phyloP scores from a whole-genome alignment of 805 yeast genomes.

The Wickerhamomyces chambardii region DNA sequence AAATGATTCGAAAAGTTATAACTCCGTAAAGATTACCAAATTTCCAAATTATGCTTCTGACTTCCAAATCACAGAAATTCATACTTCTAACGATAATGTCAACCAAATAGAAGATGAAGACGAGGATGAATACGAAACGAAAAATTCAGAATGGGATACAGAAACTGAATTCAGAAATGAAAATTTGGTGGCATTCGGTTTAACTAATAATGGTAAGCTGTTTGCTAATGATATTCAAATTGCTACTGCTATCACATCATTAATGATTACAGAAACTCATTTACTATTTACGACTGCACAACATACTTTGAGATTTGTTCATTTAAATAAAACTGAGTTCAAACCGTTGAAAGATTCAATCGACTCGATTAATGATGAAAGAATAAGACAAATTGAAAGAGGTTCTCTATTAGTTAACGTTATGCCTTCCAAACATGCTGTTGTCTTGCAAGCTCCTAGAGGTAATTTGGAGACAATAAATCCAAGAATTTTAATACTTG shows the following conservation, averaged over 20 bases:
- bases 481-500: slow-evolving; percentile 86
- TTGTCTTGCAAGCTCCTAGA: slow-evolving; percentile 88
- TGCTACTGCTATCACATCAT: slow-evolving; percentile 73
- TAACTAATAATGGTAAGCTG: slow-evolving; percentile 68
- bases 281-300: slow-evolving; percentile 84
- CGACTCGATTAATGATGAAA: slow-evolving; percentile 51
- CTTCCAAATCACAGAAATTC: slow-evolving; percentile 34
- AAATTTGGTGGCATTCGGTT: slow-evolving; percentile 50
- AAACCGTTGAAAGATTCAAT: slow-evolving; percentile 29
- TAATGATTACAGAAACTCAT: slow-evolving; percentile 62
- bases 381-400: slow-evolving; percentile 82
- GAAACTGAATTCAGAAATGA: slow-evolving; percentile 20
- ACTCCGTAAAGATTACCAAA: slow-evolving; percentile 27
- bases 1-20: slow-evolving; percentile 18
- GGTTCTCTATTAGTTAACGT: slow-evolving; percentile 80
- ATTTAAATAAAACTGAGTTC: slow-evolving; percentile 37
- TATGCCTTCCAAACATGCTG: slow-evolving; percentile 75
- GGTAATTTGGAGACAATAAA: slow-evolving; percentile 92
- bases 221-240: slow-evolving; percentile 52
- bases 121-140: too few species aligned
- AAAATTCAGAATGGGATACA: slow-evolving; percentile 18
- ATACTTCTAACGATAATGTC: slow-evolving; percentile 3
- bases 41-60: slow-evolving; percentile 69
- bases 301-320: slow-evolving; percentile 74
- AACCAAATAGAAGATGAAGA: slow-evolving; percentile 8